Conservation (phyloP, 352 stramenopile species). For the Plasmopara muralis region DNA sequence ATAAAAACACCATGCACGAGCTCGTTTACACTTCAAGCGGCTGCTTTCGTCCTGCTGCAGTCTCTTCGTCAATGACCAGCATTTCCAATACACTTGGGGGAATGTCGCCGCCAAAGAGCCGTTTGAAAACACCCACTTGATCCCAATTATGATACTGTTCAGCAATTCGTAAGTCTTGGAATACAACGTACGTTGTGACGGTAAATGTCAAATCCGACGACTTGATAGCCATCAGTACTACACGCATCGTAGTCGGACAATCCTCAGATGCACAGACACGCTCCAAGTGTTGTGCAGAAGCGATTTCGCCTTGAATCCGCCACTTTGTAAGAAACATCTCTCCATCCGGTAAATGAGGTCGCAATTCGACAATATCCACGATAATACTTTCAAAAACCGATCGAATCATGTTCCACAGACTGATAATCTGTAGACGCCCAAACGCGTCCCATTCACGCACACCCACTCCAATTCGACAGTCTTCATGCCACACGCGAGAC, state of each 20-base stretch:
- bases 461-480: slow-evolving; percentile 67
- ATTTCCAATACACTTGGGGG: slow-evolving; percentile 47
- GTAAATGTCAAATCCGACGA: slow-evolving; percentile 79
- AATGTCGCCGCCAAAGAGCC: slow-evolving; percentile 72
- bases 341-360: slow-evolving; percentile 61
- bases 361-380: slow-evolving; percentile 75
- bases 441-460: slow-evolving; percentile 78
- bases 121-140: slow-evolving; percentile 76
- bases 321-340: slow-evolving; percentile 84
- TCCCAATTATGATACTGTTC: slow-evolving; percentile 81
- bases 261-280: slow-evolving; percentile 62
- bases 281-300: slow-evolving; percentile 49
- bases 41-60: slow-evolving; percentile 19
- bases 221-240: slow-evolving; percentile 68
- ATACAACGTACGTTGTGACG: slow-evolving; percentile 79
- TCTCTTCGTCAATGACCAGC: slow-evolving; percentile 46
- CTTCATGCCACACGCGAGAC: slow-evolving; percentile 62
- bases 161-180: slow-evolving; percentile 59
- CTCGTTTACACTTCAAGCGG: slow-evolving; percentile 26
- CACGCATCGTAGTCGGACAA: slow-evolving; percentile 57
- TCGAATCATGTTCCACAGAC: slow-evolving; percentile 76
- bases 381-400: slow-evolving; percentile 70
- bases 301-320: slow-evolving; percentile 75
- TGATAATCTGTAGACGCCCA: slow-evolving; percentile 62
- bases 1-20: slow-evolving; percentile 19